Conservation (phyloP, 2,329 filamentous ascomycete genomes). For the Epichloe uncinata region DNA sequence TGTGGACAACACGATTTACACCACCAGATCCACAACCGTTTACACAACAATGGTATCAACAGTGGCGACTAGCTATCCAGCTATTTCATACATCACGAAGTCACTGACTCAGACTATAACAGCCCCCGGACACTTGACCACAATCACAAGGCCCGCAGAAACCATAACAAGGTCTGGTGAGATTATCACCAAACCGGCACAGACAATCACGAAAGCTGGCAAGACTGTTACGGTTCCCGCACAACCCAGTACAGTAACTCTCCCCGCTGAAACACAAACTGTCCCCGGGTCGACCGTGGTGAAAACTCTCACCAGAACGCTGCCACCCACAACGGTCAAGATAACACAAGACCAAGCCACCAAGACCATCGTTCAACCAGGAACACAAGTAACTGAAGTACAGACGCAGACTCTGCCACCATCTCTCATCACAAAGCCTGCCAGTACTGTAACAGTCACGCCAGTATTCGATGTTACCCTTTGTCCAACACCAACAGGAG, state of each 20-base stretch:
- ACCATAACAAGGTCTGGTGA: slow-evolving; percentile 1
- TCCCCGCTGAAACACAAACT: slow-evolving; percentile 12
- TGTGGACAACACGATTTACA: slow-evolving; percentile 6
- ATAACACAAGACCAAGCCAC: slow-evolving; percentile 13
- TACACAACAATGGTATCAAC: slow-evolving; percentile 7
- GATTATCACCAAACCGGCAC: slow-evolving; percentile 7
- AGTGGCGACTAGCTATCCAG: slow-evolving; percentile 7
- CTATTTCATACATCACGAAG: slow-evolving; percentile 7
- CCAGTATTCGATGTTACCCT: slow-evolving; percentile 19
- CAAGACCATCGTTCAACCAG: slow-evolving; percentile 18
- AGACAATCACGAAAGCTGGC: background rate
- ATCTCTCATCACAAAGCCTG: slow-evolving; percentile 16
- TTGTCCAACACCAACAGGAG: slow-evolving; percentile 32
- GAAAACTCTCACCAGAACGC: slow-evolving; percentile 4
- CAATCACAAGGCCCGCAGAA: slow-evolving; percentile 4
- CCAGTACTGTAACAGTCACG: slow-evolving; percentile 16
- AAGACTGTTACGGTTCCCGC: slow-evolving; percentile 14
- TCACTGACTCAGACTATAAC: slow-evolving; percentile 4
- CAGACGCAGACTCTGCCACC: slow-evolving; percentile 16
- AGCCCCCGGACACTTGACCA: slow-evolving; percentile 3
- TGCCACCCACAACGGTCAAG: slow-evolving; percentile 8
- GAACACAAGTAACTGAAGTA: slow-evolving; percentile 18
- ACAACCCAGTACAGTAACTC: slow-evolving; percentile 14
- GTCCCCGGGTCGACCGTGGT: slow-evolving; percentile 6
- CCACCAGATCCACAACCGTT: slow-evolving; percentile 6